These are phyloP conservation scores for Dactylis glomerata DNA, from an alignment of 176 grass and related monocot genomes.

Conservation along the genomic window DNA sequence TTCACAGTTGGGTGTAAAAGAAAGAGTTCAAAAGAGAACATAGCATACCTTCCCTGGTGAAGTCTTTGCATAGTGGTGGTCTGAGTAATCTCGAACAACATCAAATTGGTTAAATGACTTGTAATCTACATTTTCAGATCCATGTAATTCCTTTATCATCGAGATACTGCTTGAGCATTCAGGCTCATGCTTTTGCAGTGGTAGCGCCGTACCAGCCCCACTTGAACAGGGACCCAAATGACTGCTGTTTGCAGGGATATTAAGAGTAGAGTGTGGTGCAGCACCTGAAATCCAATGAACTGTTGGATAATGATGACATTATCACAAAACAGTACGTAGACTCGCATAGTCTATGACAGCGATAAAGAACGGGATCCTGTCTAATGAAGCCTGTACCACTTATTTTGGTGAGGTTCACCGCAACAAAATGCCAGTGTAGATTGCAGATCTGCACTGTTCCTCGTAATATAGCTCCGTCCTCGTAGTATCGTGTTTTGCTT, in stretches of 20 bases:
- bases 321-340: not conserved
- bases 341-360: not conserved
- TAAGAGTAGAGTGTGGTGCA: not conserved
- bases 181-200: constrained; percentile 16
- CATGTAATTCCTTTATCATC: constrained; percentile 20
- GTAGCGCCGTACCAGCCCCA: constrained; percentile 8
- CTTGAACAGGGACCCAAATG: constrained; percentile 35
- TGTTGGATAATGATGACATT: not conserved
- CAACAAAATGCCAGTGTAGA: not conserved
- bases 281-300: constrained; percentile 28
- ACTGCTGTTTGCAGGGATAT: constrained; percentile 1
- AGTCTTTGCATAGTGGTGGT: constrained; percentile 55
- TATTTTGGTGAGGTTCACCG: not conserved
- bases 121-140: constrained; percentile 17
- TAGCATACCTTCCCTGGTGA: constrained; percentile 41
- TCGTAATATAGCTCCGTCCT: not conserved
- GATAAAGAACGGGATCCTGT: not conserved
- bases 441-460: not conserved
- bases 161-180: constrained; percentile 33
- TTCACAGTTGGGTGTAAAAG: not conserved
- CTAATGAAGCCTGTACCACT: not conserved
- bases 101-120: constrained; percentile 53
- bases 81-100: constrained; percentile 58
- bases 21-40: constrained; percentile 10
- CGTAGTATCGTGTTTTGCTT: not conserved